Evolutionary conservation across 345 rosid species (phyloP).

Genomic region (Mallotus nudiflorus): DNA sequence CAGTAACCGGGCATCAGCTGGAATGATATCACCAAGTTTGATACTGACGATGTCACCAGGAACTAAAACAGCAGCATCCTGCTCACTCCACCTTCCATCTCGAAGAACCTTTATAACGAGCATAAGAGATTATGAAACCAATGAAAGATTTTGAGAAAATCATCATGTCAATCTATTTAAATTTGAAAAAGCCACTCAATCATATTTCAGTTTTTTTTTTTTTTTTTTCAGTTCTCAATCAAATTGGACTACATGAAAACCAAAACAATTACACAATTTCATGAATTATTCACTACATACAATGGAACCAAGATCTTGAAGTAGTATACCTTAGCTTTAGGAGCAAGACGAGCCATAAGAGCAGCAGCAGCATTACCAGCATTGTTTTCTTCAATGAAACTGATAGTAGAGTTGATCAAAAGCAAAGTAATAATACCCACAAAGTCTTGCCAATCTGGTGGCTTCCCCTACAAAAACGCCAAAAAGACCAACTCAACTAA

Average conservation of each 20-base stretch:
- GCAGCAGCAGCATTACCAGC: constrained; percentile 99
- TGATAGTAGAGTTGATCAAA: constrained; percentile 90
- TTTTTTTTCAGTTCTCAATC: neutral
- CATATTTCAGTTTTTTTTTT: too few relatives aligned
- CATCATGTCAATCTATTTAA: neutral
- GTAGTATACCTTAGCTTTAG: constrained; percentile 78
- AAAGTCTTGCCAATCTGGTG: constrained; percentile 99
- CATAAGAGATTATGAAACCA: constrained; percentile 11
- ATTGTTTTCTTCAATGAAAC: constrained; percentile 94
- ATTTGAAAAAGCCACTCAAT: neutral
- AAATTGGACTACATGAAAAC: neutral
- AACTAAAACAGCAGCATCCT: constrained; percentile 84
- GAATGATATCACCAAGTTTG: constrained; percentile 93
- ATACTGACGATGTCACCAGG: constrained; percentile 91
- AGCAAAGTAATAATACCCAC: constrained; percentile 91
- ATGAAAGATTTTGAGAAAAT: neutral
- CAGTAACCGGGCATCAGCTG: constrained; percentile 96
- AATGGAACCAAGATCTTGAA: neutral
- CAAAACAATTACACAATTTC: neutral
- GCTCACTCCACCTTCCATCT: constrained; percentile 94
- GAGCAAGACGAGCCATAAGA: constrained; percentile 97
- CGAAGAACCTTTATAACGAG: constrained; percentile 70
- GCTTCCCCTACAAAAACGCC: constrained; percentile 61
- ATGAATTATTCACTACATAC: neutral
- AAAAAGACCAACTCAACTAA: neutral